These are phyloP conservation scores for Dictyostelium gargantuum DNA, from an alignment of 208 protist species.

Conservation along the genomic window DNA sequence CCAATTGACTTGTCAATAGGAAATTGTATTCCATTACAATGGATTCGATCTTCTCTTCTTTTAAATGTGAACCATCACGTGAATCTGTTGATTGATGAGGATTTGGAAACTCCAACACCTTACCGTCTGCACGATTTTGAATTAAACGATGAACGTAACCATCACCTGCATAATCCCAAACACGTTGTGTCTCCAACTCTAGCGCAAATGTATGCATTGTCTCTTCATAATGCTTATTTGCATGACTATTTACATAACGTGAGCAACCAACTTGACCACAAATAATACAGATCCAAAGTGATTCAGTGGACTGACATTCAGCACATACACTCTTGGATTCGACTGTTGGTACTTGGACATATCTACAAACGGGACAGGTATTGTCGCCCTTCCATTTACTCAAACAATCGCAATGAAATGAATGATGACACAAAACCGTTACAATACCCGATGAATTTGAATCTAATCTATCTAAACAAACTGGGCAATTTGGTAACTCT, in stretches of 20 bases:
- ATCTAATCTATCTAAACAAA: constrained; percentile 87
- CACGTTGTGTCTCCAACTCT: constrained; percentile 85
- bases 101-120: constrained; percentile 83
- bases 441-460: constrained; percentile 81
- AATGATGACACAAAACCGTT: constrained; percentile 88
- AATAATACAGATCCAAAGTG: constrained; percentile 90
- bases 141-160: constrained; percentile 87
- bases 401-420: constrained; percentile 86
- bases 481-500: constrained; percentile 85
- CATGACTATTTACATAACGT: constrained; percentile 78
- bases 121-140: constrained; percentile 87
- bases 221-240: constrained; percentile 82
- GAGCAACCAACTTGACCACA: constrained; percentile 87
- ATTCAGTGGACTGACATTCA: constrained; percentile 76
- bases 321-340: constrained; percentile 72
- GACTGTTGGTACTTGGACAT: constrained; percentile 69
- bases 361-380: constrained; percentile 86
- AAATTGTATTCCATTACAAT: constrained; percentile 87
- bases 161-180: constrained; percentile 91
- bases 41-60: constrained; percentile 71
- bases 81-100: not conserved
- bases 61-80: not conserved
- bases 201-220: constrained; percentile 87
- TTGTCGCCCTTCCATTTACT: constrained; percentile 76
- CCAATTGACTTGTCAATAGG: constrained; percentile 81